A percentile compares a stretch with the other conserved stretches of the same genome.
Conservation (phyloP, 192 early-diverging fungal species). For the Diversispora eburnea region DNA sequence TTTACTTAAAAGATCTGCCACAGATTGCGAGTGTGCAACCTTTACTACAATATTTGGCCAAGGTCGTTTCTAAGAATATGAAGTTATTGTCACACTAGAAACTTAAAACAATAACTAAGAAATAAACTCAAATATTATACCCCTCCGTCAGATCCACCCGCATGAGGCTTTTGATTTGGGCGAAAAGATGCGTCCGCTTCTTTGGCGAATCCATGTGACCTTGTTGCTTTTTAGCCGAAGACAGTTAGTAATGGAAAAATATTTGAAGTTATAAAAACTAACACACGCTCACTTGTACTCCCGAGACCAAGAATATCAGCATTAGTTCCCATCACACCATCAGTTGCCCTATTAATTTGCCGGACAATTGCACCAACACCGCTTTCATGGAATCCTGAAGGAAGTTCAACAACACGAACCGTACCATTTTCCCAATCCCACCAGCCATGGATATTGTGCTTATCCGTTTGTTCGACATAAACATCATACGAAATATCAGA, state of each 20-base stretch:
- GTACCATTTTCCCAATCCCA: slow-evolving; percentile 26
- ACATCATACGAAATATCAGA: slow-evolving; percentile 4
- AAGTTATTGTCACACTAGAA: not conserved
- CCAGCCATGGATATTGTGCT: not conserved
- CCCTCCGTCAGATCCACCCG: slow-evolving; percentile 21
- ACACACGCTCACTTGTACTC: slow-evolving; percentile 7
- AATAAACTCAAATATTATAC: slow-evolving; percentile 17
- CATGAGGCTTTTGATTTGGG: slow-evolving; percentile 5
- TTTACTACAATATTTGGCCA: not conserved
- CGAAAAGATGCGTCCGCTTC: slow-evolving; percentile 11
- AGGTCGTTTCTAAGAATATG: slow-evolving; percentile 4
- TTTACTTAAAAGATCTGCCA: not conserved
- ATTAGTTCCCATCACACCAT: not conserved
- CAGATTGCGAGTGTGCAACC: not conserved
- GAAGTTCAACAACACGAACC: slow-evolving; percentile 20
- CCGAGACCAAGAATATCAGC: not conserved
- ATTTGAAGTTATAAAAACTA: not conserved
- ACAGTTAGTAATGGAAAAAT: slow-evolving; percentile 18
- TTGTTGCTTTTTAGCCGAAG: slow-evolving; percentile 18
- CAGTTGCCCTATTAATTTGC: not conserved
- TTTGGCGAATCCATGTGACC: not conserved
- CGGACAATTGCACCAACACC: not conserved
- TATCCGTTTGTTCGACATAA: not conserved
- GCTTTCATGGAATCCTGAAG: not conserved
- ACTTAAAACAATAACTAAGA: slow-evolving; percentile 3